Evolutionary conservation across 768 basidiomycete genomes (phyloP), one percentile per base, ranked within the genome.

Genomic region (Paxillus involutus): DNA sequence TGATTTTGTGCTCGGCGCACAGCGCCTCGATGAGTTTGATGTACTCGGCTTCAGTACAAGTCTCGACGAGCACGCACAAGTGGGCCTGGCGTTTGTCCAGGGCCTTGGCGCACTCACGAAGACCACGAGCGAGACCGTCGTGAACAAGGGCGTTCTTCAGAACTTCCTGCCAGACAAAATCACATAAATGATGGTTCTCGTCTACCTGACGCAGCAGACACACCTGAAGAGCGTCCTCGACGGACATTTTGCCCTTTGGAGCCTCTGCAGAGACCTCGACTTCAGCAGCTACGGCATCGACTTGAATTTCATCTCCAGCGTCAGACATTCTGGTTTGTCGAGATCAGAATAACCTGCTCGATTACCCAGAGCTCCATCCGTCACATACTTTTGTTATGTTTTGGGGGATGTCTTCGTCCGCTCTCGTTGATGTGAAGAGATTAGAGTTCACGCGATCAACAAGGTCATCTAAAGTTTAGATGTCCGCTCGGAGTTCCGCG

Each of bases 11-110:
- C 80, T 97, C 94, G 59, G 93, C 90, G 73, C 96, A 98, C 71
- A 99, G 93, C 47, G 96, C 96, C 79, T 98, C 95, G 63, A 99
- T 97, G 80, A 99, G 92, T 81, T 98, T 98, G 85, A 97, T 91
- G 83, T 99, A 98, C 77, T 98, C 96, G 63, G 95, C 91, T 79
- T 98, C 96, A 49, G 91, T 94, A 82, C 94, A 97, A 53, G 94
- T 94, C 85, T 99, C 96, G 71, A 98, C 95, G 67, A 99, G 88
- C 57, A 99, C 95, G 77, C 96, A 98, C 45, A 98, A 82, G 75
- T 98, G 96, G 52, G 95, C 96, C 81, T 95, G 92, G 66, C 94
- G 89, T 80, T 94, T 97, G 84, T 99, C 96, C 63, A 99, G 83
- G 57, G 96, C 92, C 82, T 99, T 99, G 70, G 96, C 90, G 69